Evolutionary conservation across 495 filamentous ascomycete genomes (phyloP), one percentile per base, ranked within the genome.

Genomic region (Sordaria brevicollis): DNA sequence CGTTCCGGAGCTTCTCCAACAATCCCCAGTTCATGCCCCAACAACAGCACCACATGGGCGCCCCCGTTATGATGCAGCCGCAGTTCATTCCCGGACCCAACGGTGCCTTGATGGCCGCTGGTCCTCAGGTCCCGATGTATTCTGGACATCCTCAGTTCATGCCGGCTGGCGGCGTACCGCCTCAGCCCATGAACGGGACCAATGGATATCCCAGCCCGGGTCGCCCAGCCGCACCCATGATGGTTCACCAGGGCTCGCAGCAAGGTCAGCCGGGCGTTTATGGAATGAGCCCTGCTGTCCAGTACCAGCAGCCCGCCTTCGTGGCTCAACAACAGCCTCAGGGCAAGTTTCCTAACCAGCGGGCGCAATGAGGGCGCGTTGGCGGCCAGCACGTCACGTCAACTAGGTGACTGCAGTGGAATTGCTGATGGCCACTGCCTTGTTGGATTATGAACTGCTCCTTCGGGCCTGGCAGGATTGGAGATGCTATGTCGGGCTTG

Each of bases 131-230:
- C 84, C 87, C 86, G 39, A 90, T 93, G 79, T 90, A 92, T 65
- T 86, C 90, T 13, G 87, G 85, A 34, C 80, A 82, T 36, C 76
- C 79, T 35, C 90, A 90, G 67, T 90, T 84, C 81, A 74, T 95
- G 85, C 82, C 90, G 76, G 71, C 89, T 81, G 80, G 86, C 70
- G 74, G 78, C 17, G 86, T 86, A 19, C 88, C 89, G 43, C 87
- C 89, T 11, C 88, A 89, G 77, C 85, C 87, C 10, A 83, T 86
- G 74, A 80, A 81, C 21, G 83, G 80, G 13, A 85, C 90, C 3
- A 94, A 89, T 74, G 91, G 92, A 19, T 97, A 90, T 79, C 91
- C 92, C n/a, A 94, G 91, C 75, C 92, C 92, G 1, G 88, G 91
- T 67, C 86, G 92, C 21, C 87, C 86, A 33, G 87, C 91, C 1